Evolutionary conservation across 2,329 filamentous ascomycete species (phyloP), one percentile per base, ranked within the genome.

Genomic region (Tolypocladium ovalisporum): DNA sequence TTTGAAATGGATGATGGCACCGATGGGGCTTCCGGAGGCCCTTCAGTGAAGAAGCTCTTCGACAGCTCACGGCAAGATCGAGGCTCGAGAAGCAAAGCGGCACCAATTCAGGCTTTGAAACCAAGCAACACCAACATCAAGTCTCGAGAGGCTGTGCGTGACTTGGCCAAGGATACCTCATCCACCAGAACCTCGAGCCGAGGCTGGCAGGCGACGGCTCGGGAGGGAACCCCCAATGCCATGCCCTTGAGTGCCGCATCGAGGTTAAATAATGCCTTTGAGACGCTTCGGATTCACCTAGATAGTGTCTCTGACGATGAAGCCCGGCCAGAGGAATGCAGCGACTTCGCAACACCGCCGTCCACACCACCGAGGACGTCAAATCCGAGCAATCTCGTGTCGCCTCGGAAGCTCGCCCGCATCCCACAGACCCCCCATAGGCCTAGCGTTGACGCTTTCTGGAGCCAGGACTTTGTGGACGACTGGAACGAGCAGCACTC

Each of bases 401-500:
- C 71, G 4, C 68, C 71, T 2, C 66, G 60, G 42, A 75, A 73
- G 59, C 62, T 60, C 19, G 60, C 62, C 7, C 57, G 57, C 0
- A 81, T 85, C 44, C 82, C 82, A 2, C 71, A 73, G 39, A 80
- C 81, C 1, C 79, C 81, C 3, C 76, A 84, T 58, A 71, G 75
- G 32, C 77, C 77, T 27, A 79, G 71, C 55, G 77, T 77, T 42
- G 83, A 86, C 60, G 73, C 72, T 8, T 86, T 86, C 64, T 87
- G 84, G 84, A 75, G 74, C 55, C 79, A 80, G 60, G 79, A 80
- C 15, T 68, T 80, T 19, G 75, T 84, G 29, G 81, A 86, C 62
- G 79, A 82, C 49, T 87, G 83, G 83, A 84, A 86, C 59, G 83
- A 86, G 51, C 74, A 82, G 56, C 79, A 85, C 65, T 83, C 80